phyloP scores from a whole-genome alignment of 140 eudicot species.

The Bidens hawaiensis region DNA sequence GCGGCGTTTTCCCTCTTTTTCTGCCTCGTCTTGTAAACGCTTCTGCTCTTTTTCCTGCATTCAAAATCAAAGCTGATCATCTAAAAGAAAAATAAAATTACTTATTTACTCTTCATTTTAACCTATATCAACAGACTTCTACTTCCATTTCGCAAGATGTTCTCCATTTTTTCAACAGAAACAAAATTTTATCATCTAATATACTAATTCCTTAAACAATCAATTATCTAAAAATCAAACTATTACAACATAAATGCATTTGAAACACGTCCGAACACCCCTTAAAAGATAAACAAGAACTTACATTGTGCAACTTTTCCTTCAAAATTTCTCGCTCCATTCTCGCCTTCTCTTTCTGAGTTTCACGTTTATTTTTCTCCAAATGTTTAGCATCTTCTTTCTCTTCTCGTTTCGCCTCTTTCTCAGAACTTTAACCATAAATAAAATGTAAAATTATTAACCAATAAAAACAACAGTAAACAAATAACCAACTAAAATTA shows the following conservation, averaged over 20 bases:
- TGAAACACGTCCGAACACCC: background rate
- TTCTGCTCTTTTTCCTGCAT: constrained; percentile 91
- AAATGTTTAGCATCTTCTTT: constrained; percentile 59
- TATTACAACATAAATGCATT: no score
- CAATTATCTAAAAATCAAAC: no score
- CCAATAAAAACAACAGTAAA: background rate
- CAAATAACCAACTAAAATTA: background rate
- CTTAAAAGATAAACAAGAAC: constrained; percentile 9
- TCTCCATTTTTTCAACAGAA: background rate
- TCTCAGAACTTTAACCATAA: constrained; percentile 60
- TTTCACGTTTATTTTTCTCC: no score
- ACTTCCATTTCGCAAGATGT: background rate
- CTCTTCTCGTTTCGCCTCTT: constrained; percentile 51
- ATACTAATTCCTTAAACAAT: background rate
- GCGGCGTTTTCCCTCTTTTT: constrained; percentile 71
- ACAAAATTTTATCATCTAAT: background rate
- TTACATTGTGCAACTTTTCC: constrained; percentile 76
- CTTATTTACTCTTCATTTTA: background rate
- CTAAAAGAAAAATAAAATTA: background rate
- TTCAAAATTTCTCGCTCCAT: constrained; percentile 69
- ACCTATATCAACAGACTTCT: background rate
- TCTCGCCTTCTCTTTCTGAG: constrained; percentile 69
- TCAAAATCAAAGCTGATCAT: no score
- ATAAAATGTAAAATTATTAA: background rate
- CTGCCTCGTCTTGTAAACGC: constrained; percentile 79